A percentile compares a stretch with the other conserved stretches of the same genome.
These are phyloP conservation scores for Zygotorulaspora mrakii DNA, from an alignment of 1,139 yeast genomes.

Conservation along the genomic window DNA sequence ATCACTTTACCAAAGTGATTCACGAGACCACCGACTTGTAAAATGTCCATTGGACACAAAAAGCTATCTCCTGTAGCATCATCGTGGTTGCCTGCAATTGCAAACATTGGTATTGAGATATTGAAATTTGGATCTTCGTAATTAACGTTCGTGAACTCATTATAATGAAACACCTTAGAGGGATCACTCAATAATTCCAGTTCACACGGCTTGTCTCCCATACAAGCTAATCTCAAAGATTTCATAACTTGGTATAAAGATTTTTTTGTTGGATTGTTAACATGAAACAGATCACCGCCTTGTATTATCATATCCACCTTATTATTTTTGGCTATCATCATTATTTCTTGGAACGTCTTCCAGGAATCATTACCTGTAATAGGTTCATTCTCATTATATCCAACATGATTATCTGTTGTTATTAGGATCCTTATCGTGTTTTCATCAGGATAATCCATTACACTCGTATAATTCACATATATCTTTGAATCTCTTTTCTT, in stretches of 20 bases:
- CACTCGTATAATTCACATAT: background rate
- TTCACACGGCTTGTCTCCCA: conserved; percentile 87
- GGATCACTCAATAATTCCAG: conserved; percentile 83
- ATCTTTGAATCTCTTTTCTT: background rate
- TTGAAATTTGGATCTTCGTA: conserved; percentile 89
- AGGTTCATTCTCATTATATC: conserved; percentile 85
- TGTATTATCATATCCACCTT: conserved; percentile 90
- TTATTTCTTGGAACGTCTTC: conserved; percentile 79
- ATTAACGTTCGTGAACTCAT: conserved; percentile 65
- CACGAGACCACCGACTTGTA: conserved; percentile 75
- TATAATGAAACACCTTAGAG: conserved; percentile 45
- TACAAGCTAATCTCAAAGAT: conserved; percentile 64
- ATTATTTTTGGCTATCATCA: conserved; percentile 61
- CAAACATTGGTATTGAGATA: conserved; percentile 88
- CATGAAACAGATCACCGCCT: conserved; percentile 90
- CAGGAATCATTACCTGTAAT: conserved; percentile 89
- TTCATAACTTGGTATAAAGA: conserved; percentile 81
- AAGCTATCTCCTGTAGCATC: conserved; percentile 90
- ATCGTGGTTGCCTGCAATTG: conserved; percentile 94
- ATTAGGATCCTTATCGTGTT: conserved; percentile 72
- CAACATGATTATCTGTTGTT: conserved; percentile 96
- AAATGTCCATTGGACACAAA: conserved; percentile 82
- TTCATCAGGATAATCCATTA: conserved; percentile 35
- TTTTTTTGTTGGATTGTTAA: conserved; percentile 83
- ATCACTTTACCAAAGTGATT: conserved; percentile 87